Conservation (phyloP, 108 stramenopile genomes). For the Cyclotella baltica region DNA sequence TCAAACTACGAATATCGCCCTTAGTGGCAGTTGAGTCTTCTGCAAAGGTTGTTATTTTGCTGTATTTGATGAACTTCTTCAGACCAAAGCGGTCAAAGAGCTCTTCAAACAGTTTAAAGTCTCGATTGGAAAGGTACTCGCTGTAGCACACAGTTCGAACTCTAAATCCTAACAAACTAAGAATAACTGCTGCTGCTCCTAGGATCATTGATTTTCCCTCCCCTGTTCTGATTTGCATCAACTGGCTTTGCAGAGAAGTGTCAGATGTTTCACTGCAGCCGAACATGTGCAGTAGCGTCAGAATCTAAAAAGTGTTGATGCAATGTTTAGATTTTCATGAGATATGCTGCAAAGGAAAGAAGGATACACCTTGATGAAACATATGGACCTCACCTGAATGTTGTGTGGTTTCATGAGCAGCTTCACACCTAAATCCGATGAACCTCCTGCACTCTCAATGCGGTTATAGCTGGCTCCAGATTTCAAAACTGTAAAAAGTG, state of each 20-base stretch:
- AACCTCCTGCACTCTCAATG: conserved; percentile 49
- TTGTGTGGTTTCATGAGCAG: conserved; percentile 67
- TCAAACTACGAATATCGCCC: conserved; percentile 62
- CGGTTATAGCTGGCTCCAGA: conserved; percentile 70
- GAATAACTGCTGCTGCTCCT: conserved; percentile 57
- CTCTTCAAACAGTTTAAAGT: conserved; percentile 59
- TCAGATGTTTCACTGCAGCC: conserved; percentile 45
- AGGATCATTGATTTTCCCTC: conserved; percentile 75
- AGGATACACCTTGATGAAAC: no score
- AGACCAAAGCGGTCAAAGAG: conserved; percentile 57
- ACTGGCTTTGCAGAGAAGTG: conserved; percentile 50
- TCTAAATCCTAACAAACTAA: conserved; percentile 62
- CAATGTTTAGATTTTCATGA: background rate
- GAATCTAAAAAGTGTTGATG: conserved; percentile 29
- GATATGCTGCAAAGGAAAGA: no score
- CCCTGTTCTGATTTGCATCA: conserved; percentile 69
- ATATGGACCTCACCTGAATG: conserved; percentile 33
- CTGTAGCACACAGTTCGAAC: conserved; percentile 75
- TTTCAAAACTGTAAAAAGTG: conserved; percentile 64
- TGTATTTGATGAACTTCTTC: conserved; percentile 50
- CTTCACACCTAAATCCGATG: conserved; percentile 52
- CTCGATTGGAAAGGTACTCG: conserved; percentile 64
- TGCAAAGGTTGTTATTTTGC: conserved; percentile 65
- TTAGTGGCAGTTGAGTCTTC: conserved; percentile 65
- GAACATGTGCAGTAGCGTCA: conserved; percentile 61